Evolutionary conservation across 345 rosid genomes (phyloP).

Genomic region (Lepidium didymum): DNA sequence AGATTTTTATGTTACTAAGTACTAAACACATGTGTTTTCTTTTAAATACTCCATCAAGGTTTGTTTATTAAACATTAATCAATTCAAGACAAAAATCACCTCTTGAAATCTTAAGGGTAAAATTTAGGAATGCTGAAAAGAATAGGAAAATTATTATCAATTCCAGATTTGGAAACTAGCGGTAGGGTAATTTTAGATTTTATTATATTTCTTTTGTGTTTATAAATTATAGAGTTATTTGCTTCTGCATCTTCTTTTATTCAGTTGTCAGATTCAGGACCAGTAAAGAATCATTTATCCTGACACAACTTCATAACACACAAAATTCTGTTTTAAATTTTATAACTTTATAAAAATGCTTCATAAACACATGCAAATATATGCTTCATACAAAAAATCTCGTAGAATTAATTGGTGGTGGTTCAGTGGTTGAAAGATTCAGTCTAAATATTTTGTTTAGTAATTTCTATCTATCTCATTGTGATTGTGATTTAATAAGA

Average conservation of each 20-base stretch:
- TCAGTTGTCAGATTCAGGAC: conserved; percentile 15
- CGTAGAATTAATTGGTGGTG: too few relatives aligned
- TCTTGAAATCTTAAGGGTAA: not conserved
- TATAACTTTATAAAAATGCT: not conserved
- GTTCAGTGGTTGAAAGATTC: too few relatives aligned
- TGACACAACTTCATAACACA: conserved; percentile 5
- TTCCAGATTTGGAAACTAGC: conserved; percentile 1
- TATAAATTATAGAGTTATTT: conserved; percentile 7
- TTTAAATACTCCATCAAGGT: not conserved
- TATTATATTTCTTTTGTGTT: not conserved
- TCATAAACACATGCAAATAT: not conserved
- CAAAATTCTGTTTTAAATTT: not conserved
- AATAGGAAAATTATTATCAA: not conserved
- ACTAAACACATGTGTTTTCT: conserved; percentile 3
- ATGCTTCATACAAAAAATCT: too few relatives aligned
- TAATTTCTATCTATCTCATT: too few relatives aligned
- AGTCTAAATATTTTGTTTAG: too few relatives aligned
- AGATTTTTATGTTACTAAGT: not conserved
- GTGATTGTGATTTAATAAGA: too few relatives aligned
- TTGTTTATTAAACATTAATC: not conserved
- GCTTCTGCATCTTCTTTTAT: not conserved
- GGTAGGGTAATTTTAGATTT: not conserved
- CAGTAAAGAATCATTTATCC: conserved; percentile 26
- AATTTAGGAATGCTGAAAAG: not conserved
- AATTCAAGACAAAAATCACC: not conserved